Conservation (phyloP, 176 grass and related monocot species). For the Lolium rigidum region DNA sequence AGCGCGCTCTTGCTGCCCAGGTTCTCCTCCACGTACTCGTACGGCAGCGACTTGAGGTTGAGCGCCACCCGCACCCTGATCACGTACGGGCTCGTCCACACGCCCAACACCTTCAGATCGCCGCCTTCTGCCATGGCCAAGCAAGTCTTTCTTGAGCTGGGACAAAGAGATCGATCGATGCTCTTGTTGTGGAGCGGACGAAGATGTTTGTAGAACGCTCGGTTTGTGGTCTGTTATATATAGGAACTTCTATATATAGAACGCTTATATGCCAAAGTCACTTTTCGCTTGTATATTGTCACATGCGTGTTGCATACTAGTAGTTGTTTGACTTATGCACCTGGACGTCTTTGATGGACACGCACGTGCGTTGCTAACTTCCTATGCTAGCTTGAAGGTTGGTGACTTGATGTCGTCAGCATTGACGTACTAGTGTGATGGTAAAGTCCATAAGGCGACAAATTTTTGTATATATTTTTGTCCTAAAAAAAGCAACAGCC, state of each 20-base stretch:
- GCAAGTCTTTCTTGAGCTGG: neutral
- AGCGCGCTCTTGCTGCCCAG: slow-evolving; percentile 59
- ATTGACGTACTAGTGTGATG: neutral
- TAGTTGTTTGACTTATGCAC: neutral
- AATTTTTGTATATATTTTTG: too few species aligned
- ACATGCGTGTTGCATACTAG: too few species aligned
- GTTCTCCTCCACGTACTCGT: slow-evolving; percentile 70
- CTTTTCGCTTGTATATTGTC: too few species aligned
- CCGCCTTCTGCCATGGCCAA: slow-evolving; percentile 29
- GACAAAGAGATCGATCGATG: neutral
- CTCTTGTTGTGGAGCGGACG: neutral
- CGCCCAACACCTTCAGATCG: slow-evolving; percentile 64
- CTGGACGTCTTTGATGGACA: slow-evolving; percentile 22
- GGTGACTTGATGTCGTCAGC: neutral
- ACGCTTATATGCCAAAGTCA: too few species aligned
- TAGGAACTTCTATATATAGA: too few species aligned
- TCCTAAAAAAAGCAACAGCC: too few species aligned
- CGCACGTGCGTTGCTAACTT: neutral
- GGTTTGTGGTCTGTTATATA: slow-evolving; percentile 15
- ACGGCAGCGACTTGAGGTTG: slow-evolving; percentile 65
- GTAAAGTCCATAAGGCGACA: too few species aligned
- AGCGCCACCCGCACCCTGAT: slow-evolving; percentile 58
- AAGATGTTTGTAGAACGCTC: neutral
- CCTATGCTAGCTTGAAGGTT: neutral
- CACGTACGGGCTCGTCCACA: slow-evolving; percentile 50